phyloP scores from a whole-genome alignment of 1,284 basidiomycete genomes.

The Microstroma glucosiphilum region DNA sequence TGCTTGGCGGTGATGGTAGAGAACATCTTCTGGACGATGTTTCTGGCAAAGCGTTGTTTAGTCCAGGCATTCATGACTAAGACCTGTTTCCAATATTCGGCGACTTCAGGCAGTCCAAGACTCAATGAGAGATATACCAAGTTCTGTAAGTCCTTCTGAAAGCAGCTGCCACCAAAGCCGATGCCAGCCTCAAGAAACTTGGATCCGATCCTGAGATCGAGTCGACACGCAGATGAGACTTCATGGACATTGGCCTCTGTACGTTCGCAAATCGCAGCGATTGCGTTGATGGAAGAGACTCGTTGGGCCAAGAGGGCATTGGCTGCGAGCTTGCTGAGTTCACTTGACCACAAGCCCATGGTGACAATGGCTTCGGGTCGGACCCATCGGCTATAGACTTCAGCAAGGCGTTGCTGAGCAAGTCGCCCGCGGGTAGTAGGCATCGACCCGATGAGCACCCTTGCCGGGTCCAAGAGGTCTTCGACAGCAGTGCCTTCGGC shows the following conservation, averaged over 20 bases:
- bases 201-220: constrained; percentile 83
- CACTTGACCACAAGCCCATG: constrained; percentile 96
- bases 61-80: constrained; percentile 50
- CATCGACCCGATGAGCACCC: constrained; percentile 92
- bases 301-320: constrained; percentile 94
- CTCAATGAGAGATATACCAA: constrained; percentile 87
- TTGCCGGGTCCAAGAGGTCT: constrained; percentile 83
- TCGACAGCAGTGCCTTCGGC: constrained; percentile 92
- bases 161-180: constrained; percentile 97
- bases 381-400: constrained; percentile 93
- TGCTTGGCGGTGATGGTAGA: constrained; percentile 95
- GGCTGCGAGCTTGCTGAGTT: constrained; percentile 95
- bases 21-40: constrained; percentile 67
- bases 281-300: constrained; percentile 95
- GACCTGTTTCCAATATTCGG: constrained; percentile 75
- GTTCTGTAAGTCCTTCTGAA: constrained; percentile 86
- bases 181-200: constrained; percentile 92
- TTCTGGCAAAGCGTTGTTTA: constrained; percentile 50
- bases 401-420: constrained; percentile 69
- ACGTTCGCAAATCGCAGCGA: constrained; percentile 96
- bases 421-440: constrained; percentile 74
- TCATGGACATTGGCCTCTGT: constrained; percentile 98
- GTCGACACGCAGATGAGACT: constrained; percentile 87
- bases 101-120: constrained; percentile 90
- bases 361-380: constrained; percentile 80